phyloP scores from a whole-genome alignment of 2,329 filamentous ascomycete species.

The Exophiala lecanii-corni region DNA sequence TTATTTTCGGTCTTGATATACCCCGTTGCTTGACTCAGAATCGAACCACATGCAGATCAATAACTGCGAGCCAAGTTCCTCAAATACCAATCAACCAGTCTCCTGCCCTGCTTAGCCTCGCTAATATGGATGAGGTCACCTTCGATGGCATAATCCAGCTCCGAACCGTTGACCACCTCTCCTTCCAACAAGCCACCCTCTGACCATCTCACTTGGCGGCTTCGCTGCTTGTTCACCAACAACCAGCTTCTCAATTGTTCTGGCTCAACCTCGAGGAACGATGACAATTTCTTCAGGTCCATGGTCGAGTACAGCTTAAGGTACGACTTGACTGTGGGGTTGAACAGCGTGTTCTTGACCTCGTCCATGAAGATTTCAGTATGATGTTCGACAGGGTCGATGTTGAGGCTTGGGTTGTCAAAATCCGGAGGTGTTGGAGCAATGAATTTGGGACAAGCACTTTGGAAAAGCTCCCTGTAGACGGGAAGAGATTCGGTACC shows the following conservation, averaged over 20 bases:
- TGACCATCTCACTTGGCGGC: conserved; percentile 89
- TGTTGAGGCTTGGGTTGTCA: conserved; percentile 90
- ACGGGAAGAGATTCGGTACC: conserved; percentile 92
- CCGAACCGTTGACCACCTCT: conserved; percentile 86
- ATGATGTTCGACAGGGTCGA: conserved; percentile 97
- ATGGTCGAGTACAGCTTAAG: conserved; percentile 98
- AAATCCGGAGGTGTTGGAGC: conserved; percentile 95
- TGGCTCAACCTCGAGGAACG: conserved; percentile 94
- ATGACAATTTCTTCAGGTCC: conserved; percentile 96
- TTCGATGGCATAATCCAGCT: conserved; percentile 95
- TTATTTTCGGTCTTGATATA: no score
- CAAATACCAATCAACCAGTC: conserved; percentile 98
- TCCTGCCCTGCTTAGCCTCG: conserved; percentile 95
- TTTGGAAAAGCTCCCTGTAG: conserved; percentile 96
- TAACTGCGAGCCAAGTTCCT: conserved; percentile 95
- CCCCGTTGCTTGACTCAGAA: no score
- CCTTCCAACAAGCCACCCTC: conserved; percentile 88
- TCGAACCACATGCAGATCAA: no score
- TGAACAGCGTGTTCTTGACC: conserved; percentile 97
- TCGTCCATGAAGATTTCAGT: conserved; percentile 98
- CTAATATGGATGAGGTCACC: conserved; percentile 97
- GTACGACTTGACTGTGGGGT: conserved; percentile 96
- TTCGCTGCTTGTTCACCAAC: conserved; percentile 97
- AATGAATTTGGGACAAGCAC: conserved; percentile 99
- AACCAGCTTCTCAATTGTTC: conserved; percentile 92